Conservation (phyloP, 2,329 filamentous ascomycete genomes). For the Eutypella sp. region DNA sequence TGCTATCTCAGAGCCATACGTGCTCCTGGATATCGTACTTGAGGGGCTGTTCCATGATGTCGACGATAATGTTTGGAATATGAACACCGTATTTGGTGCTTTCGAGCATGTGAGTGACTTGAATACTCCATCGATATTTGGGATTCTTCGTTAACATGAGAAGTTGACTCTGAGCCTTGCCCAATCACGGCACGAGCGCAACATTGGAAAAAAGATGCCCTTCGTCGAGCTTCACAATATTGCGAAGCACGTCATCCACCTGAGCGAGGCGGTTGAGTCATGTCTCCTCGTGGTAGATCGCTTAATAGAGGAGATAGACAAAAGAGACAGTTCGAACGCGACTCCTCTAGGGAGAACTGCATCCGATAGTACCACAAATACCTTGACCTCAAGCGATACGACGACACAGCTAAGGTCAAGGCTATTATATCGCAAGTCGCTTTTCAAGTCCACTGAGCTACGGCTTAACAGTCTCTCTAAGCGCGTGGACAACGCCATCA, state of each 20-base stretch:
- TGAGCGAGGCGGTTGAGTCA: constrained; percentile 13
- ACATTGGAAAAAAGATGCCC: constrained; percentile 5
- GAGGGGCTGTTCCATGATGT: constrained; percentile 17
- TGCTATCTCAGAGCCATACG: constrained; percentile 9
- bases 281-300: constrained; percentile 8
- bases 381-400: not conserved
- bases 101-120: constrained; percentile 12
- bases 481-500: constrained; percentile 30
- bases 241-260: constrained; percentile 16
- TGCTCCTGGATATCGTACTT: constrained; percentile 16
- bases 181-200: not conserved
- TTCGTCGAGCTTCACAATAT: constrained; percentile 18
- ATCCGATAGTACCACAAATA: not conserved
- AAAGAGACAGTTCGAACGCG: not conserved
- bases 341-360: not conserved
- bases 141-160: not conserved
- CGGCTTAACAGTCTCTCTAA: constrained; percentile 29
- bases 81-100: constrained; percentile 11
- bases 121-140: not conserved
- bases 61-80: constrained; percentile 15
- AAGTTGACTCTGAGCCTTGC: constrained; percentile 5
- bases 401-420: not conserved
- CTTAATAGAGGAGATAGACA: not conserved
- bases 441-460: constrained; percentile 32
- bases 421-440: constrained; percentile 22